phyloP scores from a whole-genome alignment of 768 basidiomycete species.

The Tylopilus balloui region DNA sequence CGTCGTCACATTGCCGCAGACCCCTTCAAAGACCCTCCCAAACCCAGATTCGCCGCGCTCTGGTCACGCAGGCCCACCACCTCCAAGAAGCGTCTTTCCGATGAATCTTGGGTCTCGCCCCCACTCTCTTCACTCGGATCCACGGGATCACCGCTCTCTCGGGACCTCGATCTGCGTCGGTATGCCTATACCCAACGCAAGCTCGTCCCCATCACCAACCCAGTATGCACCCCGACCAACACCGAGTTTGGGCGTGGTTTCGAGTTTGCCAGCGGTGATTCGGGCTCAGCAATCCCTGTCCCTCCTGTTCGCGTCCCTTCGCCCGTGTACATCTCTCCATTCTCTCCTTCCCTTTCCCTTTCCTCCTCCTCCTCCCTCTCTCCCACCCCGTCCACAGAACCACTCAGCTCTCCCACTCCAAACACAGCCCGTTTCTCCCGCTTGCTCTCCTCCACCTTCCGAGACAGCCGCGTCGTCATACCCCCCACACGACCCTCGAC shows the following conservation, averaged over 20 bases:
- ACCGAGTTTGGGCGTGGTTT: constrained; percentile 16
- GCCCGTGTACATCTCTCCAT: constrained; percentile 20
- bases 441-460: constrained; percentile 22
- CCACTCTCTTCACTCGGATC: constrained; percentile 4
- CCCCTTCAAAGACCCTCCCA: constrained; percentile 13
- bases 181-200: constrained; percentile 11
- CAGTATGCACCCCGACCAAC: constrained; percentile 19
- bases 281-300: neutral
- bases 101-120: constrained; percentile 26
- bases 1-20: constrained; percentile 4
- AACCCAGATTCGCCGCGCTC: constrained; percentile 3
- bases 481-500: constrained; percentile 13
- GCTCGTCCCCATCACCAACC: constrained; percentile 17
- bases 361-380: constrained; percentile 12
- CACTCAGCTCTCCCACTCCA: constrained; percentile 3
- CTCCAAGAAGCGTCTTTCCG: constrained; percentile 21
- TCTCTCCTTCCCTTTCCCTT: constrained; percentile 17
- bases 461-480: constrained; percentile 2
- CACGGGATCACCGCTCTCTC: constrained; percentile 8
- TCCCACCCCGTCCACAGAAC: constrained; percentile 14
- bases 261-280: neutral
- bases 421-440: constrained; percentile 16
- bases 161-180: constrained; percentile 11
- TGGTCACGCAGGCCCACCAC: neutral
- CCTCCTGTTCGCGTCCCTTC: constrained; percentile 18